These are phyloP conservation scores for Komagataea norvegica DNA, from an alignment of 1,139 yeast genomes.

Conservation along the genomic window DNA sequence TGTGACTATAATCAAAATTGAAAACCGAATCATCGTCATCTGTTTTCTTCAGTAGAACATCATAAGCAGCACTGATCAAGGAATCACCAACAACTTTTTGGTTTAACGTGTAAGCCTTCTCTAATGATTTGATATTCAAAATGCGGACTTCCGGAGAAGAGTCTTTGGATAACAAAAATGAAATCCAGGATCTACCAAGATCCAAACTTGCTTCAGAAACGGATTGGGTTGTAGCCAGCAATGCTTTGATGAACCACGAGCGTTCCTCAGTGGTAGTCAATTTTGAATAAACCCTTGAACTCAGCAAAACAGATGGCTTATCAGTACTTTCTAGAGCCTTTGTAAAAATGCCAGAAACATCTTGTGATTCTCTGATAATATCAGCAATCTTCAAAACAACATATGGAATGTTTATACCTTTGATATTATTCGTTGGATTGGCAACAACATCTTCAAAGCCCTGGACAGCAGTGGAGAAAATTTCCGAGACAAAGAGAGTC, in stretches of 20 bases:
- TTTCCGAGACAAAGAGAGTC: slow-evolving; percentile 22
- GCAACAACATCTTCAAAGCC: slow-evolving; percentile 39
- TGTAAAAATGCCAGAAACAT: slow-evolving; percentile 22
- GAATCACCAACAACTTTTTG: slow-evolving; percentile 30
- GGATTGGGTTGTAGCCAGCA: slow-evolving; percentile 27
- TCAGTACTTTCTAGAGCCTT: slow-evolving; percentile 35
- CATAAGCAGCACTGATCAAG: slow-evolving; percentile 26
- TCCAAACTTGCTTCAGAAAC: slow-evolving; percentile 17
- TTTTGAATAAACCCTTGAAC: slow-evolving; percentile 46
- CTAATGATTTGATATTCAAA: slow-evolving; percentile 31
- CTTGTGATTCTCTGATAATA: slow-evolving; percentile 12
- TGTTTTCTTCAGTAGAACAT: slow-evolving; percentile 28
- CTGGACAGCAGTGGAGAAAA: slow-evolving; percentile 31
- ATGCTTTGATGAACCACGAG: slow-evolving; percentile 48
- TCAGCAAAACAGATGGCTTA: slow-evolving; percentile 42
- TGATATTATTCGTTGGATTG: slow-evolving; percentile 43
- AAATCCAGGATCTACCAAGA: slow-evolving; percentile 41
- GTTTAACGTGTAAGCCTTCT: slow-evolving; percentile 23
- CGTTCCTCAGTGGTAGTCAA: slow-evolving; percentile 41
- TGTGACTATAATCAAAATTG: slow-evolving; percentile 26
- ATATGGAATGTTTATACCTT: slow-evolving; percentile 46
- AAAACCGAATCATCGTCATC: slow-evolving; percentile 20
- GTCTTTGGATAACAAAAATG: slow-evolving; percentile 36
- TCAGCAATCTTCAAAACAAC: slow-evolving; percentile 32
- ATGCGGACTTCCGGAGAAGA: slow-evolving; percentile 35